Base-by-base conservation (phyloP, 371 early-diverging fungal genomes). In the Phascolomyces articulosus region DNA sequence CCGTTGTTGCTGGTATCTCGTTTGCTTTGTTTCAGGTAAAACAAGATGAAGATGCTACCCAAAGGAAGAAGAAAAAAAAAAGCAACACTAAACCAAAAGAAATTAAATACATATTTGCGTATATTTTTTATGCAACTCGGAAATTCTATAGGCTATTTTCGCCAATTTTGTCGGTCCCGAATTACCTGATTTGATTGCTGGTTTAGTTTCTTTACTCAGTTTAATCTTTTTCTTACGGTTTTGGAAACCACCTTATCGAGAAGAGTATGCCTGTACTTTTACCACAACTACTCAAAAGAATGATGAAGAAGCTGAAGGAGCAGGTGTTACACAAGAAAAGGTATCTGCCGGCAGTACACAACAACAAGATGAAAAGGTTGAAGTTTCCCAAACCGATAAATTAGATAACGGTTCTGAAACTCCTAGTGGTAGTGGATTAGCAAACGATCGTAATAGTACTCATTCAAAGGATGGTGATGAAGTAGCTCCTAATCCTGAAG, bases 161-260 rank as follows among this genome's bases (percentile, higher is more conserved):
- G 67, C 79, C 41, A 82, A 82, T 51, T 60, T 76, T 23, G 82
- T 80, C 13, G 78, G 78, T 8, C 78, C 79, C n/a, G 83, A 83
- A 62, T 66, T 83, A 10, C 83, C 83, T 21, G 83, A 83, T 62
- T 58, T 83, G 29, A 77, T 80, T 62, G 78, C 80, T 40, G 83
- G 80, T 58, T 60, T 83, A n/a, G 70, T 65, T 1, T 76, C 80
- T 11, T 58, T 83, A 29, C 40, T 83, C 23, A 49, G 71, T 10
- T 51, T 75, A 11, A 63, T 83, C 47, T 58, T 60, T 4, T 77
- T 83, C 68, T 76, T 80, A 4, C 83, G 78, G 21, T 83, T 66
- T 47, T 83, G 83, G 83, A 83, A 77, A 24, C 83, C 80, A 0
- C 71, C 70, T 44, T 79, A 80, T 56, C 57, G 76, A 23, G 63